Conservation (phyloP, 441 rosid species). For the Adansonia rubrostipa region DNA sequence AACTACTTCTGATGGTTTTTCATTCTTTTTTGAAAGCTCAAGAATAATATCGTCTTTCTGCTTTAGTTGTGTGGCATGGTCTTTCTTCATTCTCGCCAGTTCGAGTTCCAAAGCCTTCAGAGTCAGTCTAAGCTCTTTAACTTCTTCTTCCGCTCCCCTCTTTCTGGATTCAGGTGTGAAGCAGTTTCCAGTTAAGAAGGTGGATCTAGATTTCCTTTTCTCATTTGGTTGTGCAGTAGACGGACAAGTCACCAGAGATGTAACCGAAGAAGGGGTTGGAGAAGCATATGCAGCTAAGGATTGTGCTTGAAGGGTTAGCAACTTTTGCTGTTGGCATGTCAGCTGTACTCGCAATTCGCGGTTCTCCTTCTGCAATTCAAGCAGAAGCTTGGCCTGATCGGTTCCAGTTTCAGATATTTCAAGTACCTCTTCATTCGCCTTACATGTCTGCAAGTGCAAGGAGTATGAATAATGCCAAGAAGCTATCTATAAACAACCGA, state of each 20-base stretch:
- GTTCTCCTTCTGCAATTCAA: conserved; percentile 87
- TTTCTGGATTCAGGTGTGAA: conserved; percentile 77
- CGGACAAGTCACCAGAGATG: conserved; percentile 75
- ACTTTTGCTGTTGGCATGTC: conserved; percentile 74
- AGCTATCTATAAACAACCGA: not conserved
- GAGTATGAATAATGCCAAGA: not conserved
- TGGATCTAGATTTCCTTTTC: conserved; percentile 60
- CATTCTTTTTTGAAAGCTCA: conserved; percentile 54
- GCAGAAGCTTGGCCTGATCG: conserved; percentile 67
- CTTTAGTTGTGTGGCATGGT: conserved; percentile 65
- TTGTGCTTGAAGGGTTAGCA: conserved; percentile 71
- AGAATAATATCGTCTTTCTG: conserved; percentile 69
- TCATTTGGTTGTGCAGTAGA: conserved; percentile 58
- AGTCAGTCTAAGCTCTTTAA: conserved; percentile 58
- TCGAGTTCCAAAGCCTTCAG: conserved; percentile 73
- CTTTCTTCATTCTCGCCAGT: conserved; percentile 77
- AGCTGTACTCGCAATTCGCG: conserved; percentile 75
- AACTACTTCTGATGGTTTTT: conserved; percentile 46
- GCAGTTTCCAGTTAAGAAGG: conserved; percentile 71
- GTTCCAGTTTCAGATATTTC: conserved; percentile 55
- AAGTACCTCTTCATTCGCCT: conserved; percentile 55
- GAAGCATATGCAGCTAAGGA: conserved; percentile 67
- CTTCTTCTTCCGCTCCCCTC: conserved; percentile 56
- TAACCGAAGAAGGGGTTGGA: conserved; percentile 72
- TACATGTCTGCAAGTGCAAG: conserved; percentile 48